Conservation (phyloP, 2,329 filamentous ascomycete genomes). For the Colletotrichum horii region DNA sequence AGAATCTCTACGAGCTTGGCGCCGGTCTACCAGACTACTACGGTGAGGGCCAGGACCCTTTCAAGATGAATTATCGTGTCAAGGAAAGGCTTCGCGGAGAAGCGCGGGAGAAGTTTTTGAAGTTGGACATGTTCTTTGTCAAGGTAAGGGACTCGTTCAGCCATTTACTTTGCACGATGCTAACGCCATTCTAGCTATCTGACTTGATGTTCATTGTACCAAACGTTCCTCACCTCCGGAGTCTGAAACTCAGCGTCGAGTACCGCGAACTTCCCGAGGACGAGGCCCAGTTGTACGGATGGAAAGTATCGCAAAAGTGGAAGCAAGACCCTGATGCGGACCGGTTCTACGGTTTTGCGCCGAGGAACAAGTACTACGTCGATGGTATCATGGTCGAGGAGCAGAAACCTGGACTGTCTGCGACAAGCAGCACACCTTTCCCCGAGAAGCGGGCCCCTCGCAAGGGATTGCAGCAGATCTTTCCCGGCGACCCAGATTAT, state of each 20-base stretch:
- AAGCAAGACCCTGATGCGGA: constrained; percentile 61
- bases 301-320: constrained; percentile 57
- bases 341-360: constrained; percentile 58
- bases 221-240: constrained; percentile 61
- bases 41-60: constrained; percentile 47
- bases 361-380: constrained; percentile 62
- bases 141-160: constrained; percentile 53
- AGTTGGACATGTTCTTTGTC: constrained; percentile 70
- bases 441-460: constrained; percentile 61
- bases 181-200: constrained; percentile 51
- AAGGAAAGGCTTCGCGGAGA: constrained; percentile 53
- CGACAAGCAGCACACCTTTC: constrained; percentile 59
- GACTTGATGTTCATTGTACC: constrained; percentile 66
- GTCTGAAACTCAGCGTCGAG: constrained; percentile 59
- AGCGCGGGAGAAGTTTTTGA: constrained; percentile 58
- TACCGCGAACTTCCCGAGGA: constrained; percentile 65
- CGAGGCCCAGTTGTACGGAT: constrained; percentile 49
- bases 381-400: constrained; percentile 61
- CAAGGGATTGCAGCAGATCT: constrained; percentile 57
- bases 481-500: constrained; percentile 63
- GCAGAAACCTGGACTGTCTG: constrained; percentile 49
- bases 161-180: neutral
- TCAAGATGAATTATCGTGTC: constrained; percentile 44
- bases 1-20: constrained; percentile 57
- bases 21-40: constrained; percentile 59